These are phyloP conservation scores for Elaeis oleifera DNA, from an alignment of 202 grass and related monocot species.

Conservation along the genomic window DNA sequence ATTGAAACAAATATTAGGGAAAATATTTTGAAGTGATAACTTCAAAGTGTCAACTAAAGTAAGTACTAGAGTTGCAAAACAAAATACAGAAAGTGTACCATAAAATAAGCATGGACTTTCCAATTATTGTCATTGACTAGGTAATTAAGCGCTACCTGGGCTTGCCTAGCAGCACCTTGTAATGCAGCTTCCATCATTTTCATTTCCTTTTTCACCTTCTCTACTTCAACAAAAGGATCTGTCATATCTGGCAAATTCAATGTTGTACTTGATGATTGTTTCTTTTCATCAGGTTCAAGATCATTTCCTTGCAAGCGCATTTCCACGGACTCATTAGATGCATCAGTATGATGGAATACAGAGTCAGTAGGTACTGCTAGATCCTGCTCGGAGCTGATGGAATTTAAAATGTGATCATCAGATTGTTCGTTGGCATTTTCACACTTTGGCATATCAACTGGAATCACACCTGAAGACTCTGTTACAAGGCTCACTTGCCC, in stretches of 20 bases:
- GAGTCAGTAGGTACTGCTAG: conserved; percentile 23
- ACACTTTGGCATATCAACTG: conserved; percentile 18
- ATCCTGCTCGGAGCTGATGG: conserved; percentile 26
- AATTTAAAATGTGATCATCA: conserved; percentile 20
- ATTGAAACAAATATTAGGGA: neutral
- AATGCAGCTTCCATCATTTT: conserved; percentile 99
- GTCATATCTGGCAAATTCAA: conserved; percentile 30
- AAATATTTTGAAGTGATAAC: neutral
- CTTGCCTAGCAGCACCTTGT: conserved; percentile 94
- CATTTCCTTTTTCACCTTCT: conserved; percentile 83
- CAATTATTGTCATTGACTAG: no score
- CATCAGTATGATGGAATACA: conserved; percentile 13
- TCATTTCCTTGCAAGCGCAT: conserved; percentile 24
- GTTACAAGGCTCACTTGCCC: conserved; percentile 29
- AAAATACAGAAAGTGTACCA: neutral
- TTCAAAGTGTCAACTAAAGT: neutral
- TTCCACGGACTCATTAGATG: conserved; percentile 31
- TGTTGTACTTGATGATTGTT: conserved; percentile 25
- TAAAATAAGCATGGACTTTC: no score
- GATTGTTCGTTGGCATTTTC: conserved; percentile 21
- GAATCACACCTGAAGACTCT: conserved; percentile 6
- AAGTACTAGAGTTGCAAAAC: neutral
- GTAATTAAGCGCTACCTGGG: conserved; percentile 44
- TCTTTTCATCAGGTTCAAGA: conserved; percentile 39
- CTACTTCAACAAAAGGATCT: conserved; percentile 45